Evolutionary conservation across 1,284 basidiomycete genomes (phyloP), one percentile per base, ranked within the genome.

Genomic region (Leccinum proliferum): DNA sequence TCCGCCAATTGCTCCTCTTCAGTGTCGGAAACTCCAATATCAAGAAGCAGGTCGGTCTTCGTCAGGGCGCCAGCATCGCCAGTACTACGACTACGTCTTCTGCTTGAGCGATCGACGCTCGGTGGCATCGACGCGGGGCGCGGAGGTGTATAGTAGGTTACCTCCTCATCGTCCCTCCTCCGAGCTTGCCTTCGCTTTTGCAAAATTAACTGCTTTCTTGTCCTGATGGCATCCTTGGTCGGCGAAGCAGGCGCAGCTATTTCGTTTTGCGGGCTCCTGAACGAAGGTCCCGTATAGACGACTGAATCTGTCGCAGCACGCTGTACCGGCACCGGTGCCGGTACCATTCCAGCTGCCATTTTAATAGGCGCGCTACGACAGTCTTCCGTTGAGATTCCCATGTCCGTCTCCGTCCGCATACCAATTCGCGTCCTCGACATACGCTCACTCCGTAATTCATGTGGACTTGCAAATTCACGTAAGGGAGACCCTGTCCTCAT

Each of bases 71-170:
- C 81, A 5, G 83, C 83, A 70, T 92, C 90, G 4, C 87, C 83
- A 0, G 88, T 88, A 66, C 89, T 92, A 80, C 85, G 82, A 70
- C 89, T 92, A 58, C 90, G 77, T 60, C 89, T 77, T 60, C 83
- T 77, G 62, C 77, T 83, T 6, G 85, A 84, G 56, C 86, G 75
- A 32, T 81, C 81, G 29, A 73, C 72, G 5, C 80, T 78, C 46
- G 70, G 64, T 48, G 73, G 65, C 59, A 62, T 60, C 15, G 72
- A 68, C 15, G 55, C 60, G 21, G 67, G 64, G 37, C 71, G 72
- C 4, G 73, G 69, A 41, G 75, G 71, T n/a, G 70, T 69, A 62
- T 71, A 69, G 66, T 69, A 76, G 61, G 67, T 76, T 76, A 69
- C 69, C 59, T 81, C 79, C 21, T 81, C 82, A 56, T 80, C 79